Evolutionary conservation across 176 grass and related monocot species (phyloP).

Genomic region (Aechmea fasciata): DNA sequence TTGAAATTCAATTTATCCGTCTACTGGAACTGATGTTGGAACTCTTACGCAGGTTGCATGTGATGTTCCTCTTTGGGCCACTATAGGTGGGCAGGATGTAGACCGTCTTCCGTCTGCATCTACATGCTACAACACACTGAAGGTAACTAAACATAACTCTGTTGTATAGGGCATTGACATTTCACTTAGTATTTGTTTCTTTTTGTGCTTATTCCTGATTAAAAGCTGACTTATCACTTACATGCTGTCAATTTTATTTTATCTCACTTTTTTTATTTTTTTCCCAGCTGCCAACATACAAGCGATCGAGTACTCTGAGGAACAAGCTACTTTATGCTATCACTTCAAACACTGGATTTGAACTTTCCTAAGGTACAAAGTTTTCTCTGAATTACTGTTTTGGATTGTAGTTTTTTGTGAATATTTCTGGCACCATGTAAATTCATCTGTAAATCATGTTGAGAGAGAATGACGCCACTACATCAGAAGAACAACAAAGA

Average conservation of each 20-base stretch:
- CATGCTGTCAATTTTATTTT: conserved; percentile 6
- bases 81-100: conserved; percentile 90
- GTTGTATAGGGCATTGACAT: background rate
- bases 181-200: background rate
- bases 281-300: conserved; percentile 74
- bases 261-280: background rate
- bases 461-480: background rate
- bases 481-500: background rate
- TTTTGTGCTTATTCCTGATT: background rate
- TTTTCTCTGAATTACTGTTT: conserved; percentile 8
- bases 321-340: conserved; percentile 84
- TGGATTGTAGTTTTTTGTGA: conserved; percentile 21
- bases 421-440: conserved; percentile 32
- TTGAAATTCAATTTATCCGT: background rate
- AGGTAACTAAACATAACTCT: conserved; percentile 32
- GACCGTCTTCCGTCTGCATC: conserved; percentile 91
- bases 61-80: conserved; percentile 77
- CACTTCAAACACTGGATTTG: conserved; percentile 85
- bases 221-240: background rate
- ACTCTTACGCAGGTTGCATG: conserved; percentile 56
- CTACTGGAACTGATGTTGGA: background rate
- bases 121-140: conserved; percentile 94
- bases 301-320: conserved; percentile 69
- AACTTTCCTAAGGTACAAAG: conserved; percentile 47
- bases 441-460: conserved; percentile 14